phyloP scores from a whole-genome alignment of 768 basidiomycete species.

The Lactifluus echinatus region DNA sequence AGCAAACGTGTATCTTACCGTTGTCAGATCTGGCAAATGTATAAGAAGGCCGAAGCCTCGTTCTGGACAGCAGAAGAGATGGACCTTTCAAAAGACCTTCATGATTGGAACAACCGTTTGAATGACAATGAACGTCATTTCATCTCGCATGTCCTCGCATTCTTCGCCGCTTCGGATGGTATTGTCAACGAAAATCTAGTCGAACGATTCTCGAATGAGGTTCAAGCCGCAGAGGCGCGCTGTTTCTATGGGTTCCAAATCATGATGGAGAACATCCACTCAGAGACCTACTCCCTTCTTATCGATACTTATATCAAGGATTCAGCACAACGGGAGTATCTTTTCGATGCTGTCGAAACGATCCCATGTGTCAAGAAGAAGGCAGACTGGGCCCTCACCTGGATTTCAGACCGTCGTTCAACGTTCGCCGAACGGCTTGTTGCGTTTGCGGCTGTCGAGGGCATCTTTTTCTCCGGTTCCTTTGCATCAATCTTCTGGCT shows the following conservation, averaged over 20 bases:
- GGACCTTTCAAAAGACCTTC: slow-evolving; percentile 76
- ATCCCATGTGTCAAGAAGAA: slow-evolving; percentile 90
- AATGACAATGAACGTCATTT: slow-evolving; percentile 82
- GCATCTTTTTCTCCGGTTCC: slow-evolving; percentile 93
- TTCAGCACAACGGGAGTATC: slow-evolving; percentile 56
- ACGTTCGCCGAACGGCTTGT: slow-evolving; percentile 85
- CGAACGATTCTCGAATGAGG: slow-evolving; percentile 88
- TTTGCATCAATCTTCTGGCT: slow-evolving; percentile 95
- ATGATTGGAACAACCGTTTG: slow-evolving; percentile 79
- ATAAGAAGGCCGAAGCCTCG: slow-evolving; percentile 90
- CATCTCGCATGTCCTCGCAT: slow-evolving; percentile 87
- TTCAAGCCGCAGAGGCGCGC: slow-evolving; percentile 85
- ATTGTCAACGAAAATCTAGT: slow-evolving; percentile 96
- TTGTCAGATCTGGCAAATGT: slow-evolving; percentile 78
- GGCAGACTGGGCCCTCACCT: slow-evolving; percentile 89
- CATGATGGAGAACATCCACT: slow-evolving; percentile 98
- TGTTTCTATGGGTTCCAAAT: slow-evolving; percentile 98
- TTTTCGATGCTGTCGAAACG: slow-evolving; percentile 90
- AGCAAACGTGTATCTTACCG: neutral
- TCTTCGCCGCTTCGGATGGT: slow-evolving; percentile 93
- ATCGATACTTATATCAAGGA: slow-evolving; percentile 95
- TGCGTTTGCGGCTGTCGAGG: slow-evolving; percentile 93
- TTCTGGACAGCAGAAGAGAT: slow-evolving; percentile 95
- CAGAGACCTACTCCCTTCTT: slow-evolving; percentile 92
- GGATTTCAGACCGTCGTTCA: slow-evolving; percentile 78